A percentile compares a stretch with the other conserved stretches of the same genome.
Conservation (phyloP, 2,329 filamentous ascomycete genomes). For the Karstenula rhodostoma region DNA sequence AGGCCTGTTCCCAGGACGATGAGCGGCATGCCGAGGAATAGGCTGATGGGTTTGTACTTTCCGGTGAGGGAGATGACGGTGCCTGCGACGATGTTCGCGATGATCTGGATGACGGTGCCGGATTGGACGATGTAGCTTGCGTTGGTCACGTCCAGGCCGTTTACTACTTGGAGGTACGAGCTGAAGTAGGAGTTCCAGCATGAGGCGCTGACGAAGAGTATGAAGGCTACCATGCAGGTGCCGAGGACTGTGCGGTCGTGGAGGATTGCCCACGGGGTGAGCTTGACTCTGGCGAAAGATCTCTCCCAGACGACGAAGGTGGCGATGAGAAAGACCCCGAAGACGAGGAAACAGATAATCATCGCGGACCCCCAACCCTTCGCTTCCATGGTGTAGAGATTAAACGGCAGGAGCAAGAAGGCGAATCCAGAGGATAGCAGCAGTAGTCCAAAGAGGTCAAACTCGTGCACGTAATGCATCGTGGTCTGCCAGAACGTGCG, state of each 20-base stretch:
- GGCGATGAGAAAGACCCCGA: conserved; percentile 42
- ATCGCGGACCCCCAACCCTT: conserved; percentile 40
- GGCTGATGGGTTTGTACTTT: conserved; percentile 62
- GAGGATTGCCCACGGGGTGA: conserved; percentile 58
- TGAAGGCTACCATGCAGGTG: conserved; percentile 63
- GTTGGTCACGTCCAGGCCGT: conserved; percentile 62
- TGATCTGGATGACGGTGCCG: conserved; percentile 64
- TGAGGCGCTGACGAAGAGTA: conserved; percentile 63
- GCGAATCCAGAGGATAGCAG: conserved; percentile 67
- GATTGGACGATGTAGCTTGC: conserved; percentile 68
- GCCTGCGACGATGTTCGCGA: conserved; percentile 56
- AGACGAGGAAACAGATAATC: conserved; percentile 50
- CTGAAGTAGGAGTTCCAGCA: conserved; percentile 64
- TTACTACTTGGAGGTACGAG: conserved; percentile 66
- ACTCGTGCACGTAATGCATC: conserved; percentile 50
- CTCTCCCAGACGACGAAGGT: conserved; percentile 49
- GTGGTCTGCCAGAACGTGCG: conserved; percentile 60
- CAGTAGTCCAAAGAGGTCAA: conserved; percentile 64
- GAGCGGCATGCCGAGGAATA: conserved; percentile 63
- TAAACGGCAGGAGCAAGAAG: conserved; percentile 73
- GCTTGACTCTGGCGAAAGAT: conserved; percentile 44
- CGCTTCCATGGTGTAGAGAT: conserved; percentile 51
- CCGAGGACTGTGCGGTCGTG: conserved; percentile 68
- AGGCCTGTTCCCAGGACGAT: conserved; percentile 70
- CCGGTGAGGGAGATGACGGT: conserved; percentile 62